Conservation (phyloP, 352 stramenopile genomes). For the Stramenopiles sp. region DNA sequence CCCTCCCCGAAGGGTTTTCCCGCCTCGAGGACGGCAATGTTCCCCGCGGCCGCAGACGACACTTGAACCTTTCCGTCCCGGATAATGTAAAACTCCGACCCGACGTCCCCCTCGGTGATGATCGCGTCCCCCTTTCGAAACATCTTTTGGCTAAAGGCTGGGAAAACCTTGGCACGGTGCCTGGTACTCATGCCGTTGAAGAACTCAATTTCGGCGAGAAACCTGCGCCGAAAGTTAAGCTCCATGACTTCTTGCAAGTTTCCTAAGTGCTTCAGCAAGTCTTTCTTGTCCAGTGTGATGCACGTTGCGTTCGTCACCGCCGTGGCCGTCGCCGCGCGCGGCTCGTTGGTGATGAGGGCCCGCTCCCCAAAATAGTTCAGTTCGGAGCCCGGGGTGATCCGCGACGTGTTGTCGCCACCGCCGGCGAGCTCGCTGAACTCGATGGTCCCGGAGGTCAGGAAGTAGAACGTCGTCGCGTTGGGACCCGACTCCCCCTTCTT, state of each 20-base stretch:
- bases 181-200: slow-evolving; percentile 38
- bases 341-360: slow-evolving; percentile 71
- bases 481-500: background rate
- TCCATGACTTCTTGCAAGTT: slow-evolving; percentile 68
- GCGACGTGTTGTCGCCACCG: slow-evolving; percentile 24
- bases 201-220: slow-evolving; percentile 32
- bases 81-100: slow-evolving; percentile 77
- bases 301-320: slow-evolving; percentile 39
- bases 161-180: slow-evolving; percentile 42
- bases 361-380: slow-evolving; percentile 81
- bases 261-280: slow-evolving; percentile 81
- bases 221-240: slow-evolving; percentile 32
- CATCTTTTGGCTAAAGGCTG: slow-evolving; percentile 30
- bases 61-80: slow-evolving; percentile 9
- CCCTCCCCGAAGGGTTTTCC: slow-evolving; percentile 1
- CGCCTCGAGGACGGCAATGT: no score
- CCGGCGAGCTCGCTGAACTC: background rate
- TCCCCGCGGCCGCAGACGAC: background rate
- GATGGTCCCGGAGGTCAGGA: background rate
- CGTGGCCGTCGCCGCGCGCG: slow-evolving; percentile 72
- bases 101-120: slow-evolving; percentile 68
- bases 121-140: slow-evolving; percentile 56
- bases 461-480: slow-evolving; percentile 5
- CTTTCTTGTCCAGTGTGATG: slow-evolving; percentile 66
- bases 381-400: slow-evolving; percentile 35